A percentile compares a stretch with the other conserved stretches of the same genome.
Evolutionary conservation across 169 alveolate species (phyloP).

Genomic region (Prorocentrum cordatum): DNA sequence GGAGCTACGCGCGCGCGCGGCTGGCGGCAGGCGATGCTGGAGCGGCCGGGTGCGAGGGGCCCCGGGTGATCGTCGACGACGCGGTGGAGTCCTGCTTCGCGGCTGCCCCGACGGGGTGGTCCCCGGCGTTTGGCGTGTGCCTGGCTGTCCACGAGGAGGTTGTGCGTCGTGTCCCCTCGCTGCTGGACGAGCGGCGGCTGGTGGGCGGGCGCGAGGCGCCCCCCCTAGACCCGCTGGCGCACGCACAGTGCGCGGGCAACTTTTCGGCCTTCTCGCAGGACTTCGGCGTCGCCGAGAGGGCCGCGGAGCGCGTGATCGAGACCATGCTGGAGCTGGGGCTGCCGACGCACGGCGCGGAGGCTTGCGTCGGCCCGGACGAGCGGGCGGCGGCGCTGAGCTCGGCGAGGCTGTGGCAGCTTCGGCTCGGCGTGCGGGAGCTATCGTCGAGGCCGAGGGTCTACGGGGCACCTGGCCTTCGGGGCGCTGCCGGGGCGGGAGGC

Average conservation of each 20-base stretch:
- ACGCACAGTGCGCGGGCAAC: conserved; percentile 14
- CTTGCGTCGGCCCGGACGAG: background rate
- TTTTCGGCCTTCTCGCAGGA: background rate
- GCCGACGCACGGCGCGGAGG: conserved; percentile 19
- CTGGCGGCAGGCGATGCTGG: no score
- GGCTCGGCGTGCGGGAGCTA: background rate
- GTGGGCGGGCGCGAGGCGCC: background rate
- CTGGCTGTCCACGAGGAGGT: background rate
- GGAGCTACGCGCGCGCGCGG: no score
- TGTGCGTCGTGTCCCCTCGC: background rate
- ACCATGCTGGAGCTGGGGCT: background rate
- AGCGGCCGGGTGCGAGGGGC: no score
- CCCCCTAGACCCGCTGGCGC: background rate
- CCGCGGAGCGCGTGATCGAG: background rate
- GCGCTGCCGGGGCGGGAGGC: background rate
- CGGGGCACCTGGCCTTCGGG: no score
- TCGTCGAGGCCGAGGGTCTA: background rate
- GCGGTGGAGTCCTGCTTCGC: no score
- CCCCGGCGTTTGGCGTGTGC: background rate
- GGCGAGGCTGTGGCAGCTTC: background rate
- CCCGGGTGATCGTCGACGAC: no score
- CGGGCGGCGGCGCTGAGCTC: background rate
- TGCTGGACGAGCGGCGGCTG: background rate
- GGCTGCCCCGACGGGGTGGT: conserved; percentile 28
- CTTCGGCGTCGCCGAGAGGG: background rate